Evolutionary conservation across 805 yeast species (phyloP).

Genomic region (Candida boidinii): DNA sequence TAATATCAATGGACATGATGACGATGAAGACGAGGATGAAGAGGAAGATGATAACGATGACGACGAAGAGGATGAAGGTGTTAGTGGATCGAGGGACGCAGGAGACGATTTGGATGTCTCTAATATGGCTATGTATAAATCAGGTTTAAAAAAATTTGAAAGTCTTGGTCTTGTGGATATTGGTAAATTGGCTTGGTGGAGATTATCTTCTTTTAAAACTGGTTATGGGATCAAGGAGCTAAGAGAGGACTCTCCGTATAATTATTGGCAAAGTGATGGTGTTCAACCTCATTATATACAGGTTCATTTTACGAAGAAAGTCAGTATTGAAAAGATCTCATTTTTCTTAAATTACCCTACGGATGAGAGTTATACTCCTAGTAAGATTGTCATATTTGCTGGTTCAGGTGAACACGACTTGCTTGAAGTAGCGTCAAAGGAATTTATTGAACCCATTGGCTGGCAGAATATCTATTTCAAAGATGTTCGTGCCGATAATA

Average conservation of each 20-base stretch:
- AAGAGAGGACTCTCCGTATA: constrained; percentile 60
- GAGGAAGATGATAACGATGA: constrained; percentile 5
- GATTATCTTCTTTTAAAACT: constrained; percentile 64
- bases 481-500: constrained; percentile 43
- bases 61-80: constrained; percentile 4
- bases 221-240: constrained; percentile 68
- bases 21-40: constrained; percentile 3
- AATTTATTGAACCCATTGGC: constrained; percentile 61
- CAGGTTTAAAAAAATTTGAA: constrained; percentile 50
- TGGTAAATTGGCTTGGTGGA: constrained; percentile 79
- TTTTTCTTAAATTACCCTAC: constrained; percentile 59
- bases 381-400: constrained; percentile 51
- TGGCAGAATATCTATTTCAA: constrained; percentile 66
- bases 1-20: background rate
- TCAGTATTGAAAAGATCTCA: constrained; percentile 58
- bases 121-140: constrained; percentile 11
- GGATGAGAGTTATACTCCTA: constrained; percentile 94
- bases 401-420: constrained; percentile 79
- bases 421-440: constrained; percentile 52
- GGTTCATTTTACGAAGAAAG: constrained; percentile 71
- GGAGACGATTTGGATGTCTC: constrained; percentile 7
- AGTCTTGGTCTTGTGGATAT: constrained; percentile 58
- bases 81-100: constrained; percentile 1
- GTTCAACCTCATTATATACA: constrained; percentile 77
- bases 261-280: constrained; percentile 96